Percentiles rank a stretch among this genome's conserved stretches.
These are phyloP conservation scores for Hepatocystis sp. DNA, from an alignment of 169 alveolate species.

Conservation along the genomic window DNA sequence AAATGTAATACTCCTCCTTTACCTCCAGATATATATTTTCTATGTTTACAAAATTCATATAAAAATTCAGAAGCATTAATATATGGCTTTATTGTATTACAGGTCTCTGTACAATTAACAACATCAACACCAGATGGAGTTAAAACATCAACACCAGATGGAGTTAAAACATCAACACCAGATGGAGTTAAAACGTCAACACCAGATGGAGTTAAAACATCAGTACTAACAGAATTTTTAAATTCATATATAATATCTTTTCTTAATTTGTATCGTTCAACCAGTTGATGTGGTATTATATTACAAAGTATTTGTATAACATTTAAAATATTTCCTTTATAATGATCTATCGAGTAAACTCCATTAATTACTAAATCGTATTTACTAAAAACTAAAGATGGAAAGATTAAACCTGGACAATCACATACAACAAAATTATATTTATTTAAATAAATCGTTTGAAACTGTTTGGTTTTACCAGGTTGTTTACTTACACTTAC, in stretches of 20 bases:
- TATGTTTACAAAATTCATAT: slow-evolving; percentile 85
- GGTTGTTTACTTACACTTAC: slow-evolving; percentile 98
- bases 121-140: too few relatives aligned
- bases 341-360: slow-evolving; percentile 96
- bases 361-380: slow-evolving; percentile 97
- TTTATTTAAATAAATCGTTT: slow-evolving; percentile 89
- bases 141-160: too few relatives aligned
- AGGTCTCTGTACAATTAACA: slow-evolving; percentile 77
- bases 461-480: slow-evolving; percentile 98
- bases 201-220: too few relatives aligned
- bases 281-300: slow-evolving; percentile 92
- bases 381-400: slow-evolving; percentile 96
- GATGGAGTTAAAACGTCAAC: too few relatives aligned
- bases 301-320: slow-evolving; percentile 96
- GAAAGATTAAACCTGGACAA: slow-evolving; percentile 98
- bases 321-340: slow-evolving; percentile 91
- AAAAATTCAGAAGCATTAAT: slow-evolving; percentile 88
- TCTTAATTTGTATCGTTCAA: slow-evolving; percentile 77
- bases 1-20: slow-evolving; percentile 96
- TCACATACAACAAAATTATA: slow-evolving; percentile 94
- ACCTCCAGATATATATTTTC: slow-evolving; percentile 91
- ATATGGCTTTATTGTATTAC: slow-evolving; percentile 79
- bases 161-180: too few relatives aligned
- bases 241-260: slow-evolving; percentile 48
- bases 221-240: background rate